Evolutionary conservation across 768 basidiomycete genomes (phyloP), one percentile per base, ranked within the genome.

Genomic region (Dioszegia aurantiaca): DNA sequence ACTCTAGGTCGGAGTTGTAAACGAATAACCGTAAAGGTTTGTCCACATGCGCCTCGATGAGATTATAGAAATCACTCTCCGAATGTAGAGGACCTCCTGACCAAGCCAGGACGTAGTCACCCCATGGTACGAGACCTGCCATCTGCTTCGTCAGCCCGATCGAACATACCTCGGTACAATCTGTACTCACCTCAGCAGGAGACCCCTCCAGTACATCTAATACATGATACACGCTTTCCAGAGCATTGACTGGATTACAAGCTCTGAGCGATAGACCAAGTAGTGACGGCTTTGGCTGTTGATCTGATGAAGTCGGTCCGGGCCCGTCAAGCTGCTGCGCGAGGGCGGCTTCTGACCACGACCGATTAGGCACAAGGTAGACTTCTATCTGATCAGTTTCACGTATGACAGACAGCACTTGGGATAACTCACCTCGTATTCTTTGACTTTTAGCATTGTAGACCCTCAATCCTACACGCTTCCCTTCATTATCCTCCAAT

Each of bases 181-280:
- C 12, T 28, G 17, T 9, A 30, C 45, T 53, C 47, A 59, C 59
- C 64, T 66, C 53, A 3, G 94, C 95, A 5, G 95, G 95, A 62
- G 87, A 89, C 21, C 91, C 94, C 76, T 99, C 94, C 39, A 94
- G 79, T 14, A 99, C 91, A 72, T 99, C 95, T 44, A 99, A 81
- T 39, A 99, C 91, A 77, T 98, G 95, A 93, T 95, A 99, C 4
- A 99, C 92, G 62, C 88, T 90, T 70, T 97, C 91, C 19, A 89
- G 80, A 16, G 94, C 88, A 49, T 83, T 81, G 67, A 89, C 87
- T 3, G 94, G 92, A 73, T 89, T 84, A 72, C 95, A 99, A 72
- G 97, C 83, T 21, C 94, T 84, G 84, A 98, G 86, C 69, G 88
- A 91, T 6, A 99, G 81, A 0, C 95, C 95, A 24, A 99, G 82